Percentiles rank a stretch among this genome's conserved stretches.
Conservation (phyloP, 208 protist species). For the Novymonas esmeraldas region DNA sequence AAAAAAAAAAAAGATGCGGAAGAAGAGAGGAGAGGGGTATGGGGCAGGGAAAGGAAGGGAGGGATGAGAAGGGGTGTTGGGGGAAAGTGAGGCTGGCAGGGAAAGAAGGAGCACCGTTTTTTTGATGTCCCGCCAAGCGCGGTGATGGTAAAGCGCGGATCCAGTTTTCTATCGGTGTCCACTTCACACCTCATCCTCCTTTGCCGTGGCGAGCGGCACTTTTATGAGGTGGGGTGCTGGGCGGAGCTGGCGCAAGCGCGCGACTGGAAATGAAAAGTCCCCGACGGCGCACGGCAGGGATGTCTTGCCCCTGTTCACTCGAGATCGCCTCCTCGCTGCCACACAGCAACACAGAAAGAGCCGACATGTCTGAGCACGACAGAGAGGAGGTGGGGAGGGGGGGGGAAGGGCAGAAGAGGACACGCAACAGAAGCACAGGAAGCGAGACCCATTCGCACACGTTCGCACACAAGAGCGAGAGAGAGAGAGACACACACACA, state of each 20-base stretch:
- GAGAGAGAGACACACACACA: not conserved
- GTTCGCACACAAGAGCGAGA: not conserved
- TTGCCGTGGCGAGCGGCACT: too few species aligned
- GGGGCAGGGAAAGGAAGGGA: not conserved
- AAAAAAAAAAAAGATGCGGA: not conserved
- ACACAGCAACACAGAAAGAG: too few species aligned
- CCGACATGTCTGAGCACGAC: too few species aligned
- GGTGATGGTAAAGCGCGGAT: not conserved
- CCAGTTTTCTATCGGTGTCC: too few species aligned
- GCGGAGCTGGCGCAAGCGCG: too few species aligned
- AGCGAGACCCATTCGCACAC: not conserved
- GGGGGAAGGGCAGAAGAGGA: not conserved
- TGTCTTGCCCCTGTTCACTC: too few species aligned
- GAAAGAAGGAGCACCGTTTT: not conserved
- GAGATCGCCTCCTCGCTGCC: too few species aligned
- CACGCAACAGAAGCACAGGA: slow-evolving; percentile 3
- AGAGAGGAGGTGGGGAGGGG: slow-evolving; percentile 8
- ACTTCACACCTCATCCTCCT: too few species aligned
- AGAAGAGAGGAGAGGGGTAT: not conserved
- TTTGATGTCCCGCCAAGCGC: not conserved
- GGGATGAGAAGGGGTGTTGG: not conserved
- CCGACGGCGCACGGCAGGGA: too few species aligned
- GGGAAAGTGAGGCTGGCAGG: not conserved
- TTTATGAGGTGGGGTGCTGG: too few species aligned
- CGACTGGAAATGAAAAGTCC: too few species aligned